A percentile compares a stretch with the other conserved stretches of the same genome.
Evolutionary conservation across 1,139 yeast genomes (phyloP).

Genomic region (Debaryomyces psychrophilus): DNA sequence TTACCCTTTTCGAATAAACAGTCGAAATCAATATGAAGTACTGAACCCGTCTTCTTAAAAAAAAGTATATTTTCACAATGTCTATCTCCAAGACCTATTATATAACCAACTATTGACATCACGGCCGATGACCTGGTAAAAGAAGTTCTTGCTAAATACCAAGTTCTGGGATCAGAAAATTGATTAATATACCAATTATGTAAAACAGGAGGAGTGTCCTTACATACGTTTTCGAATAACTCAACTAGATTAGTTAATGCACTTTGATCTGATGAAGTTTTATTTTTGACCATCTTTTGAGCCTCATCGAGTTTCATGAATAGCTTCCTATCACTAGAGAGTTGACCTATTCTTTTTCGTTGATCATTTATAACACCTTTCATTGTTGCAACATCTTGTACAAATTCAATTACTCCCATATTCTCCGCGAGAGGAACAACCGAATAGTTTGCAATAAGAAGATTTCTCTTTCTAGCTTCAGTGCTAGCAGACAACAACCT

Average conservation of each 20-base stretch:
- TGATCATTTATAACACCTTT: conserved; percentile 62
- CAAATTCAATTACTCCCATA: conserved; percentile 93
- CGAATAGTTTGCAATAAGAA: conserved; percentile 79
- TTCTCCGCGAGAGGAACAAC: conserved; percentile 87
- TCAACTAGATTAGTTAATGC: conserved; percentile 24
- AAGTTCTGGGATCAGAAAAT: conserved; percentile 85
- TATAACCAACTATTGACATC: conserved; percentile 96
- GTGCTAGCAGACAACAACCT: conserved; percentile 65
- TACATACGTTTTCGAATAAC: conserved; percentile 36
- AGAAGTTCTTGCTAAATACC: conserved; percentile 79
- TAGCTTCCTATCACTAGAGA: conserved; percentile 35
- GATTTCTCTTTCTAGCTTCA: conserved; percentile 72
- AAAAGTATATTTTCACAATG: conserved; percentile 91
- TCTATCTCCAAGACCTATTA: conserved; percentile 89
- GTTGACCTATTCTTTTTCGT: conserved; percentile 40
- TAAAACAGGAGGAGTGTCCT: conserved; percentile 70
- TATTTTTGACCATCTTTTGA: conserved; percentile 36
- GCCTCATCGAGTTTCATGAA: conserved; percentile 44
- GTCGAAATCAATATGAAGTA: conserved; percentile 94
- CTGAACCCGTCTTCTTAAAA: conserved; percentile 72
- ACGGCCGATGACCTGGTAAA: conserved; percentile 87
- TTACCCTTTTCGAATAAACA: conserved; percentile 89
- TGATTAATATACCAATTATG: conserved; percentile 86
- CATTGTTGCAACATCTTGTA: conserved; percentile 79
- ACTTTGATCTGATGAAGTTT: conserved; percentile 20